Base-by-base conservation (phyloP, 768 basidiomycete genomes). In the Pulveroboletus sp. region DNA sequence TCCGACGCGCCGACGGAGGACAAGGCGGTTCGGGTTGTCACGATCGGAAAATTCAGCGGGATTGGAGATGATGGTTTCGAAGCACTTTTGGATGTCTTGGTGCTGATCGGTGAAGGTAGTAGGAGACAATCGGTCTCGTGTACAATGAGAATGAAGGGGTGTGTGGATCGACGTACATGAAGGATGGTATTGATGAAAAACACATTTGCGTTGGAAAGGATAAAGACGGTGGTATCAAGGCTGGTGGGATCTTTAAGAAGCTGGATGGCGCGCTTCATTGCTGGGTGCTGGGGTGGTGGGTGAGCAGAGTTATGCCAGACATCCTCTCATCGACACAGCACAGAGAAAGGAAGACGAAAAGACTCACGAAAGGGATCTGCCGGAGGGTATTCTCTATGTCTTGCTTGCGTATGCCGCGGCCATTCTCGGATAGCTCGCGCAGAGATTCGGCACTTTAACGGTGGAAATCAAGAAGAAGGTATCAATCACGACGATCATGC, bases 141-240 rank as follows among this genome's bases (percentile, higher is more conserved):
- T 0, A 11, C 18, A 18, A 17, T 17, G 40, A 24, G 26, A 32
- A 13, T 11, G 32, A 32, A 13, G 32, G 3, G 28, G 18, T n/a
- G n/a, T n/a, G 21, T 2, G 33, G 4, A 28, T 15, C 27, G 13
- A 47, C 68, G 17, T 57, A 87, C 93, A 76, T 90, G 76, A 44
- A 96, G 76, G 58, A 97, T 94, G 6, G 90, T 93, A 21, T 80
- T 74, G 65, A 97, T 98, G 73, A 89, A 98, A 46, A 96, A 81
- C 1, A 79, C 75, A 70, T 99, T 99, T 40, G 95, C 84, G 68
- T 96, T 98, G 51, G 95, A 97, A 39, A 99, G 78, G 65, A 91
- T 90, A 58, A 97, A 76, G 69, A 97, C 86, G 4, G 86, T 88
- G 0, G 82, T 80, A n/a, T 62, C 59, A 74, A 52, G 82, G n/a